Conservation (phyloP, 2,329 filamentous ascomycete species). For the Coniochaeta sp. region DNA sequence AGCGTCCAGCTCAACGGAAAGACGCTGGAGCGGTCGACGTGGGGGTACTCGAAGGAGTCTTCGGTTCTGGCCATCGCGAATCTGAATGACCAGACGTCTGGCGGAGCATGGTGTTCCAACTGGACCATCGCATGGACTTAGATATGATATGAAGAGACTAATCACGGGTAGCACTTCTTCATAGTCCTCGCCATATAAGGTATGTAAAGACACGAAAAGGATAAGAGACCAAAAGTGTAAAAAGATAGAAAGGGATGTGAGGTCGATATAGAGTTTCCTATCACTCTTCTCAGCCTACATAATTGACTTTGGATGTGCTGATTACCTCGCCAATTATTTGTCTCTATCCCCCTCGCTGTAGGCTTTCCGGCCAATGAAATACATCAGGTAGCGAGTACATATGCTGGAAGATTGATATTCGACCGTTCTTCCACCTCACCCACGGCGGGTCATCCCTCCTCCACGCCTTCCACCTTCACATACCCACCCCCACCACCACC, state of each 20-base stretch:
- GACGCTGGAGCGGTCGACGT: constrained; percentile 29
- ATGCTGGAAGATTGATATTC: neutral
- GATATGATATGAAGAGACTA: neutral
- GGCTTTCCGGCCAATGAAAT: neutral
- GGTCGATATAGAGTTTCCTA: no score
- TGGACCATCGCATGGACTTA: constrained; percentile 33
- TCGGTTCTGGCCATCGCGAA: constrained; percentile 42
- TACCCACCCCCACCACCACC: neutral
- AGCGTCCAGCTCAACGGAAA: constrained; percentile 46
- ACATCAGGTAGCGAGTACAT: neutral
- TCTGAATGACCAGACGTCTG: constrained; percentile 37
- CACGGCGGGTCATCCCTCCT: neutral
- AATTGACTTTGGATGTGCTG: no score
- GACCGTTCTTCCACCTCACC: neutral
- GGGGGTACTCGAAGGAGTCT: constrained; percentile 39
- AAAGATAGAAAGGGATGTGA: no score
- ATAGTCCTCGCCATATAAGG: neutral
- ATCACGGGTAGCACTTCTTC: neutral
- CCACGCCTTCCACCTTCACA: neutral
- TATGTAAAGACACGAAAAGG: neutral
- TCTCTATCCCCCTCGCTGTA: neutral
- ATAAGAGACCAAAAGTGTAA: neutral
- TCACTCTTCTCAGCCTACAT: no score
- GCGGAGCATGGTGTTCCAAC: constrained; percentile 49
- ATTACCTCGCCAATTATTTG: no score